A percentile compares a stretch with the other conserved stretches of the same genome.
Conservation (phyloP, 2,329 filamentous ascomycete genomes). For the Alternaria sp. region DNA sequence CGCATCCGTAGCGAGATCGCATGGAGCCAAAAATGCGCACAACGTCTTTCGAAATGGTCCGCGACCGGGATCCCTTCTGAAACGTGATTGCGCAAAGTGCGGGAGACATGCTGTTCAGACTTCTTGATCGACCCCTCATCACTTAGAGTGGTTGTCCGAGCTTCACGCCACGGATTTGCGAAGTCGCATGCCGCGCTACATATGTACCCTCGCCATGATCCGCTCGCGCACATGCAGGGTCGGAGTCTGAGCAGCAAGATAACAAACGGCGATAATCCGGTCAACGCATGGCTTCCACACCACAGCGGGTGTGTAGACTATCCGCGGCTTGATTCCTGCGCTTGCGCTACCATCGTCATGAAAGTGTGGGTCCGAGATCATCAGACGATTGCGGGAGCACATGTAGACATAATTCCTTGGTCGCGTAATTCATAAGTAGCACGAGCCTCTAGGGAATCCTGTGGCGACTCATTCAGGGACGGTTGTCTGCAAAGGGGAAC, state of each 20-base stretch:
- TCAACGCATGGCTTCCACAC: conserved; percentile 1
- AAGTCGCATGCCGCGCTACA: conserved; percentile 39
- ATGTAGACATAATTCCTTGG: conserved; percentile 8
- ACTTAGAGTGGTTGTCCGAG: conserved; percentile 33
- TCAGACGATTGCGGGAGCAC: conserved; percentile 12
- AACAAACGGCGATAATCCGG: conserved; percentile 11
- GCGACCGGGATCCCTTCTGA: conserved; percentile 27
- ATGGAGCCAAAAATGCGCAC: conserved; percentile 22
- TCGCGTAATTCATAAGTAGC: conserved; percentile 13
- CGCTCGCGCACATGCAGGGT: conserved; percentile 40
- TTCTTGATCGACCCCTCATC: conserved; percentile 36
- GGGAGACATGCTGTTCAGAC: conserved; percentile 25
- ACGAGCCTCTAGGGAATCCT: conserved; percentile 6
- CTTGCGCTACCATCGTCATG: conserved; percentile 19
- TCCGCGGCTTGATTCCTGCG: conserved; percentile 12
- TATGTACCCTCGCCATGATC: conserved; percentile 33
- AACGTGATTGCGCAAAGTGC: conserved; percentile 37
- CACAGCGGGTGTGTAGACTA: conserved; percentile 5
- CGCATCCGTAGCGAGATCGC: conserved; percentile 35
- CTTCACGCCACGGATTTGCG: conserved; percentile 26
- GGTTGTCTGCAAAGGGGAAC: conserved; percentile 12
- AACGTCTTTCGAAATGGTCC: conserved; percentile 23
- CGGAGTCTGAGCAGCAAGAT: conserved; percentile 17
- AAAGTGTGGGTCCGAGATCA: conserved; percentile 17
- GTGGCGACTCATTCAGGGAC: conserved; percentile 12